Conservation (phyloP, 2,329 filamentous ascomycete genomes). For the Fragosphaeria purpurea region DNA sequence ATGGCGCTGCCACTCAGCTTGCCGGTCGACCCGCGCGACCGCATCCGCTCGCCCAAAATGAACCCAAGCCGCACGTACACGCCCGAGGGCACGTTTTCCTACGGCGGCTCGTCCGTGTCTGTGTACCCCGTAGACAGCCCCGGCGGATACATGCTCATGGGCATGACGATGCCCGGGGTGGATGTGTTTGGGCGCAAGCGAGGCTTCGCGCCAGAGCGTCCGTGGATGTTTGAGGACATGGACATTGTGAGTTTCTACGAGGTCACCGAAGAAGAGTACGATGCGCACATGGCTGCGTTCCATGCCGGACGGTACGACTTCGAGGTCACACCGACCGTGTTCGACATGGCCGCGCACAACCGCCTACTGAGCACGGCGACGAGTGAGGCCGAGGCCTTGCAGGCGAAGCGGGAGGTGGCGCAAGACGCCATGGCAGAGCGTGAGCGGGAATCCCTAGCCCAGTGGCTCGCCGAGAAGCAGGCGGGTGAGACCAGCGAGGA, state of each 20-base stretch:
- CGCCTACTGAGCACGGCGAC: no score
- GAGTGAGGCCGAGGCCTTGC: no score
- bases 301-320: no score
- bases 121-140: constrained; percentile 28
- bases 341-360: no score
- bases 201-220: constrained; percentile 33
- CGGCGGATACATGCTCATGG: constrained; percentile 26
- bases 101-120: constrained; percentile 24
- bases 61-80: constrained; percentile 25
- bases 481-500: no score
- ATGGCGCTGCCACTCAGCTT: constrained; percentile 27
- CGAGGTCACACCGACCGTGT: no score
- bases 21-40: constrained; percentile 14
- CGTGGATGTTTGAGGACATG: constrained; percentile 48
- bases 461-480: no score
- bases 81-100: constrained; percentile 24
- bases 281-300: no score
- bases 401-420: no score
- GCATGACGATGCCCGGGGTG: constrained; percentile 41
- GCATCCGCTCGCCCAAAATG: constrained; percentile 18
- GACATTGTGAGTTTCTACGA: constrained; percentile 46
- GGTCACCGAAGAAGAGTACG: constrained; percentile 37
- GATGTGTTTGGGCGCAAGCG: constrained; percentile 43
- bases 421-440: no score
- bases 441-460: no score